Base-by-base conservation (phyloP, 768 basidiomycete species). In the Hypholoma fasciculare region DNA sequence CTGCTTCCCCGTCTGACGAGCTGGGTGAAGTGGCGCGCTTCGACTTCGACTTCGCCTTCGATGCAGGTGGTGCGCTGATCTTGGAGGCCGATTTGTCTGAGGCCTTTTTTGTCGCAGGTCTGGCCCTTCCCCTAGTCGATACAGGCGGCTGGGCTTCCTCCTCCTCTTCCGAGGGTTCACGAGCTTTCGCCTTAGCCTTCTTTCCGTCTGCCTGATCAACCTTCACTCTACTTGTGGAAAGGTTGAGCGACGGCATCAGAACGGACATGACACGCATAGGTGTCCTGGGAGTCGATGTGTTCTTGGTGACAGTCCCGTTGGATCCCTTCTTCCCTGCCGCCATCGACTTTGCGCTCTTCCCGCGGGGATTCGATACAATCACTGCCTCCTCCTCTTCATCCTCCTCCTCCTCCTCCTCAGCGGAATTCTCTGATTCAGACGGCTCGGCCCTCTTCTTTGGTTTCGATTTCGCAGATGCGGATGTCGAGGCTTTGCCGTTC, bases 221-320 rank as follows among this genome's bases (percentile, higher is more conserved):
- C 46, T 46, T 60, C 62, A 8, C 38, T 43, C n/a, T 59, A 46
- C 9, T 34, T 2, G 30, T 34, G 30, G 61, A 62, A 7, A 58
- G 38, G 1, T 54, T 37, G 40, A 62, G 37, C 27, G 56, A 55
- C 7, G 63, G 63, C 54, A 64, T 49, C 4, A 64, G 40, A 9
- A 64, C 63, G 9, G 63, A 61, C 14, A 62, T 14, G 4, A 56
- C 43, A 14, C 63, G 63, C 30, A 58, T 61, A 7, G 51, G 56
- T 7, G 61, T 62, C 13, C 17, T 42, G 13, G 40, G 40, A 17
- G 40, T 12, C 13, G 40, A 34, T 34, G 30, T 34, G 30, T 42
- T 9, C 2, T 23, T 39, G 42, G 52, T 11, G 23, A 13, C n/a
- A 20, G 20, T 5, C 14, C 34, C 17, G 36, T 49, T 27, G 42